Evolutionary conservation across 441 rosid genomes (phyloP), one percentile per base, ranked within the genome.

Genomic region (Erodium texanum): DNA sequence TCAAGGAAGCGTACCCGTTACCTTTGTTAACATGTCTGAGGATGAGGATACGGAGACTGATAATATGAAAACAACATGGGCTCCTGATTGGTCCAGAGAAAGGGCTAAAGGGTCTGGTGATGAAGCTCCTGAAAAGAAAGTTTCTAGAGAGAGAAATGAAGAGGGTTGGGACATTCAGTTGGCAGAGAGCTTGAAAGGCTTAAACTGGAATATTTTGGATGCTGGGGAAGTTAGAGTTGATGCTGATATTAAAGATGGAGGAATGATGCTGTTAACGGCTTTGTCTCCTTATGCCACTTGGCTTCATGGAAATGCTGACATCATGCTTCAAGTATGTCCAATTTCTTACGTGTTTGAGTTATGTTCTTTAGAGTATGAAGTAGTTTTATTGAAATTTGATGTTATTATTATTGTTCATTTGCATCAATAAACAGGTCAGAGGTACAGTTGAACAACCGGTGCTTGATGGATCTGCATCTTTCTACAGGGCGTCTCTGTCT

Each of bases 181-280:
- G 74, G 93, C 98, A 41, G 97, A 92, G 84, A 78, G 87, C 80
- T 93, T 95, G 54, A 88, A 89, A 79, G 95, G 88, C 74, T 78
- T 89, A 71, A 85, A 90, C 70, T 90, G 98, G 98, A 92, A 85
- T 73, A 80, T 95, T 72, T 81, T 95, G 75, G 97, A 95, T 80
- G 96, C 79, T 9, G 97, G 98, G 81, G 98, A 95, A 84, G 97
- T 95, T 62, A 82, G 98, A 80, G 71, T 92, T 71, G 97, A 95
- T 82, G 97, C 96, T 71, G 99, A 92, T 77, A 85, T 95, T 71
- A 92, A 90, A 85, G 99, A 95, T 83, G 98, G 99, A 38, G 99
- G 98, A 68, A 95, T 95, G 99, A 92, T 89, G 89, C 77, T 95
- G 80, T 80, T 95, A 76, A 90, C 98, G 62, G 97, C 99, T 78